Evolutionary conservation across 73 alveolate genomes (phyloP).

Genomic region (Effrenium voratum): DNA sequence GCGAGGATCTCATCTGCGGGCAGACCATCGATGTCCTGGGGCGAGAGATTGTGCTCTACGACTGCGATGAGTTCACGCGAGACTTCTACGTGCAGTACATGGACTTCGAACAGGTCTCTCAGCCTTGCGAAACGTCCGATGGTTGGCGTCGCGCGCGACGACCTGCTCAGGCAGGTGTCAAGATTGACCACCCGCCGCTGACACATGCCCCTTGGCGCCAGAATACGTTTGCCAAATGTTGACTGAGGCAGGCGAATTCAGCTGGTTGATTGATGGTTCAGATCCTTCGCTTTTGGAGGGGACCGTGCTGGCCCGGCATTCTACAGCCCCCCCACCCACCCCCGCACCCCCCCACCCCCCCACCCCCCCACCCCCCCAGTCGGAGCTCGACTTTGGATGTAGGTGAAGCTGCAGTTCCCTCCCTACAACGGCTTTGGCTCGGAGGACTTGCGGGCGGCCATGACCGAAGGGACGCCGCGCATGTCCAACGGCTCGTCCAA

Average conservation of each 20-base stretch:
- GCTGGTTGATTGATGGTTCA: not conserved
- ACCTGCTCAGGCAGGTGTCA: constrained; percentile 20
- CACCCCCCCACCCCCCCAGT: not conserved
- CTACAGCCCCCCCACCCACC: not conserved
- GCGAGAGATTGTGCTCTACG: constrained; percentile 97
- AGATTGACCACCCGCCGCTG: constrained; percentile 71
- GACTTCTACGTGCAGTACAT: constrained; percentile 96
- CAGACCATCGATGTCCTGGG: constrained; percentile 97
- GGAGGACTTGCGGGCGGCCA: not conserved
- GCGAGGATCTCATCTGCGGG: constrained; percentile 96
- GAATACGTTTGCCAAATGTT: not conserved
- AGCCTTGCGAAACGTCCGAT: not conserved
- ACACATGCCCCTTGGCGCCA: constrained; percentile 32
- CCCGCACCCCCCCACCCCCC: too few species aligned
- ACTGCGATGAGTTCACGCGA: constrained; percentile 99
- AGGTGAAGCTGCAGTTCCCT: constrained; percentile 73
- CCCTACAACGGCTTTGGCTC: constrained; percentile 89
- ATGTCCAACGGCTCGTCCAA: not conserved
- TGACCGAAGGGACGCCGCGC: not conserved
- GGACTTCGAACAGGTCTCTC: constrained; percentile 65
- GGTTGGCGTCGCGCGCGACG: not conserved
- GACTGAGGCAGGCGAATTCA: not conserved
- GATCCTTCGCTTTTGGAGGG: not conserved
- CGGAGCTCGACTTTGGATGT: too few species aligned
- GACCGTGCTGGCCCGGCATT: not conserved